phyloP scores from a whole-genome alignment of 1,284 basidiomycete genomes.

The Fomitiporia mediterranea region DNA sequence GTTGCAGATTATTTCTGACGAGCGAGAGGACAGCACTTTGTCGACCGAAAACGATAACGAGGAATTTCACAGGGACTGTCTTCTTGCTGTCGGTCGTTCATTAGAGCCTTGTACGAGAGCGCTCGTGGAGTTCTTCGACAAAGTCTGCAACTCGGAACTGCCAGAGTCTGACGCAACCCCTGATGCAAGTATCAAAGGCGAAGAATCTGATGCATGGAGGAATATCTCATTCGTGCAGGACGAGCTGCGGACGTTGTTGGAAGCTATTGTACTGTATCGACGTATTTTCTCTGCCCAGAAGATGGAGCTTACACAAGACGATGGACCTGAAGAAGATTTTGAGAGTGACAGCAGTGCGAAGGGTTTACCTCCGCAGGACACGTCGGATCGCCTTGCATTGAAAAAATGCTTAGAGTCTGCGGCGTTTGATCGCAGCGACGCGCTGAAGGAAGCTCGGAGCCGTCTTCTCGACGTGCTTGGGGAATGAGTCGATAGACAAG shows the following conservation, averaged over 20 bases:
- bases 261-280: conserved; percentile 51
- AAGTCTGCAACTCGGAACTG: conserved; percentile 34
- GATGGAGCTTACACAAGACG: no score
- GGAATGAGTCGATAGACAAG: not conserved
- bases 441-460: conserved; percentile 63
- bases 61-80: conserved; percentile 40
- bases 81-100: conserved; percentile 53
- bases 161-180: not conserved
- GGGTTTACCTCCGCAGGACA: no score
- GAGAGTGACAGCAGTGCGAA: no score
- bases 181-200: not conserved
- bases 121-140: conserved; percentile 51
- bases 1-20: conserved; percentile 41
- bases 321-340: no score
- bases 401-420: conserved; percentile 49
- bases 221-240: conserved; percentile 24
- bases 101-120: conserved; percentile 51
- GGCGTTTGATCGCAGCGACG: conserved; percentile 47
- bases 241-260: conserved; percentile 39
- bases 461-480: conserved; percentile 46
- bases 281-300: no score
- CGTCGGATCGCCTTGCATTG: conserved; percentile 40
- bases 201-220: conserved; percentile 25
- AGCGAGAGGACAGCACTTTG: conserved; percentile 27
- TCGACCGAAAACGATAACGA: conserved; percentile 31